Evolutionary conservation across 139 green algal species (phyloP), one percentile per base, ranked within the genome.

Genomic region (Chlorella sorokiniana): DNA sequence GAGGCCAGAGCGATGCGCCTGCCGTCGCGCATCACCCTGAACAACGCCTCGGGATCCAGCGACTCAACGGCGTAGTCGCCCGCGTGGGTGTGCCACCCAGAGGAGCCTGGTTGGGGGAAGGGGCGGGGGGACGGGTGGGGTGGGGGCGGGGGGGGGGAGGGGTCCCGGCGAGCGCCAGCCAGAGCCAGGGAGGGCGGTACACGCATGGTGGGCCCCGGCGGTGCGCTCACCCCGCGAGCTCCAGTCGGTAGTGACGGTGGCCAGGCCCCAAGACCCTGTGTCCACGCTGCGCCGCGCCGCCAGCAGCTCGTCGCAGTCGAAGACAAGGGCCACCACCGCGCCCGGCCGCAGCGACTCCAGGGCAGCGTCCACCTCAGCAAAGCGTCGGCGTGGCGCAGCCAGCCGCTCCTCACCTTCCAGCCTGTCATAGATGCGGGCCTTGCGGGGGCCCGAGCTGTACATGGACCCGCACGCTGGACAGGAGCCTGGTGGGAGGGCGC

Each of bases 301-400:
- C 38, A 79, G 73, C 51, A 79, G 54, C 54, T 79, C 73, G n/a
- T 79, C 73, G 29, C 73, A 79, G 31, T 79, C 73, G 27, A 69
- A 52, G 25, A 35, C 54, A 27, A 79, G 37, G 11, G 73, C 59
- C 54, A 79, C 73, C 10, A 79, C 20, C 56, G n/a, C 59, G 44
- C 75, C 75, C 1, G 75, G 75, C 10, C 75, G 75, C 27, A 81
- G 61, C 0, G 59, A 40, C 59, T 70, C 75, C 4, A 40, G 41
- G 2, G 56, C 75, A 3, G 38, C 41, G 40, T 81, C 59, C 16
- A 81, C 59, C 59, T 81, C 59, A 11, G 59, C 75, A 44, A 70
- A 81, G 29, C 75, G 75, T 9, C 59, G 73, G 22, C 54, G 54
- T 33, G 52, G 22, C 73, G 40, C 31, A 37, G 51, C 37, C 37